Base-by-base conservation (phyloP, 139 green algal genomes). In the Tetradesmus obliquus region DNA sequence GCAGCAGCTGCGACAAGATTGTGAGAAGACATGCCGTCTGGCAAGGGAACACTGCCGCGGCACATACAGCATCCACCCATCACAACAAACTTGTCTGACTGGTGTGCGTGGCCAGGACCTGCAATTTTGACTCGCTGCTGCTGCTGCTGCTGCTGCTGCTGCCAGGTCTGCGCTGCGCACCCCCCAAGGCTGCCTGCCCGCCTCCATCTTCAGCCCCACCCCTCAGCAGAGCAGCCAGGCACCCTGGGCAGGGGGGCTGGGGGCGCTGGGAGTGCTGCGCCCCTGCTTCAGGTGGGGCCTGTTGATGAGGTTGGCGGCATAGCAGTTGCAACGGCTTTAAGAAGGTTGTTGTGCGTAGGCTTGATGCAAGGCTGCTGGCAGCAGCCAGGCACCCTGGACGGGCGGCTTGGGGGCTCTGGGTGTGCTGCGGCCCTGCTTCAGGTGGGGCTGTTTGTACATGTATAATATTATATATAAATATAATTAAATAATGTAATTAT, bases 181-280 rank as follows among this genome's bases (percentile, higher is more conserved):
- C 0, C 93, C 93, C 0, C 58, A 94, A 13, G 93, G 93, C 51
- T 91, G 76, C 86, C 90, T 95, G 3, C 91, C 93, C 3, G 89
- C 93, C 1, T 88, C 87, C 82, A 76, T 93, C 24, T 95, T 95
- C 91, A 93, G 87, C 91, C 69, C 93, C 58, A 62, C 54, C 17
- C 93, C 93, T 13, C 86, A 88, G 12, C 15, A 7, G 9, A 7
- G 72, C 72, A 55, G 53, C 2, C 87, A 91, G 57, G 55, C 72
- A 12, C 72, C 55, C n/a, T 74, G 20, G 54, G 20, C 72, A 19
- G 69, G 86, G 15, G 69, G 32, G 55, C 57, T 83, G 53, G 86
- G 71, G 4, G 86, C 86, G 19, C 72, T 85, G 20, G 54, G 54
- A 2, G 53, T 79, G 7, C 87, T 84, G 13, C 45, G 54, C 9